Evolutionary conservation across 2,329 filamentous ascomycete genomes (phyloP), one percentile per base, ranked within the genome.

Genomic region (Triangularia setosa): DNA sequence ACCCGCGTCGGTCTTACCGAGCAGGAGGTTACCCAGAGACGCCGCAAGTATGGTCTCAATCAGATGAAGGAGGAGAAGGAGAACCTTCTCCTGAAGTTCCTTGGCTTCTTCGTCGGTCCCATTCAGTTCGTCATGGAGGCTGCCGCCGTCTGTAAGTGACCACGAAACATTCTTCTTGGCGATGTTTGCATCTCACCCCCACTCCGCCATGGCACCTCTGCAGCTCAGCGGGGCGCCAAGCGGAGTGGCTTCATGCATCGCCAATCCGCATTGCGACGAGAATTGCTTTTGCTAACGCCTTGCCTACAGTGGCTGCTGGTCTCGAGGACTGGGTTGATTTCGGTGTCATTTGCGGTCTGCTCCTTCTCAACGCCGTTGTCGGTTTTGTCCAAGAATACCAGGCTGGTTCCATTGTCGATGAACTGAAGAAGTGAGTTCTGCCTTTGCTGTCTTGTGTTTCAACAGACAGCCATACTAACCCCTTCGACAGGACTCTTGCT

Each of bases 111-210:
- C 77, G 82, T 95, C 63, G 93, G 93, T 70, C 93, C 93, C 24
- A 94, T 96, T 70, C 92, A 96, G 77, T 94, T 94, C 78, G 92
- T 96, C 75, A 96, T 96, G 92, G 91, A 94, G 87, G 77, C 77
- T 65, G 72, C 72, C 60, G 72, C 72, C 63, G 72, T 74, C 61
- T 70, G 72, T 72, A 70, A 24, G 69, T 71, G 16, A 12, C n/a
- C 35, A 30, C 21, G 4, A 48, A 66, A 60, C 40, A n/a, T 48
- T 48, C 16, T 48, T 58, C 56, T 53, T 69, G 60, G 69, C 60
- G 61, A 65, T 55, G 53, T 55, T 60, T 24, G n/a, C 55, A 48
- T 27, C 21, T 21, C 33, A 30, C 48, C 54, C 25, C 25, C 33
- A 21, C 58, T 48, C 40, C 21, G 58, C 58, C 61, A 11, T 21